phyloP scores from a whole-genome alignment of 2,329 filamentous ascomycete genomes.

The Aspergillus pseudotamarii region DNA sequence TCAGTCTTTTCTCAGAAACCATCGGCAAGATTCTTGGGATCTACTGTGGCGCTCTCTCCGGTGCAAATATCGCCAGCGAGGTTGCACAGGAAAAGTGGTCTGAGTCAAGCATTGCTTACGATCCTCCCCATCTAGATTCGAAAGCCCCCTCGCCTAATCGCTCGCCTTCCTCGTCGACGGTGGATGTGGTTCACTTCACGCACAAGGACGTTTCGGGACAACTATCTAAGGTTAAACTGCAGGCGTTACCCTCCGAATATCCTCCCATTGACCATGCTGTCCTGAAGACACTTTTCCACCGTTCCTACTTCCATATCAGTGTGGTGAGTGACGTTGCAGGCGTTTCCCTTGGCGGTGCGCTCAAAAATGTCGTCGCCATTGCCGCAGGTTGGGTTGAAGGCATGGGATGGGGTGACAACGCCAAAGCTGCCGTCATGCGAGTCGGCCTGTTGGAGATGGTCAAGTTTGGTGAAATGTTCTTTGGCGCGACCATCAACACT shows the following conservation, averaged over 20 bases:
- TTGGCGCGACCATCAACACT: slow-evolving; percentile 75
- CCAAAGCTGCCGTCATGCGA: slow-evolving; percentile 98
- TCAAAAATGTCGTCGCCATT: slow-evolving; percentile 96
- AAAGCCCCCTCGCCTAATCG: slow-evolving; percentile 66
- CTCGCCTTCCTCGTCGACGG: slow-evolving; percentile 55
- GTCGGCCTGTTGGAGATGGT: slow-evolving; percentile 96
- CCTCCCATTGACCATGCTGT: slow-evolving; percentile 82
- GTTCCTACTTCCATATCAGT: slow-evolving; percentile 95
- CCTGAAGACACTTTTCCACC: slow-evolving; percentile 85
- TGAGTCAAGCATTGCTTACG: slow-evolving; percentile 95
- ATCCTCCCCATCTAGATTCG: slow-evolving; percentile 86
- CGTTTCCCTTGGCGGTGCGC: slow-evolving; percentile 87
- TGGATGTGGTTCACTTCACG: slow-evolving; percentile 55
- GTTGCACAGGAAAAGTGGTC: slow-evolving; percentile 96
- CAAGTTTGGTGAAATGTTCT: slow-evolving; percentile 92
- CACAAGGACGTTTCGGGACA: slow-evolving; percentile 72
- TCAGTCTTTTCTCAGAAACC: slow-evolving; percentile 90
- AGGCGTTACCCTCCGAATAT: slow-evolving; percentile 77
- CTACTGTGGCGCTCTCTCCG: slow-evolving; percentile 93
- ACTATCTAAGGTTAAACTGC: slow-evolving; percentile 69
- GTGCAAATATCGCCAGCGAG: slow-evolving; percentile 94
- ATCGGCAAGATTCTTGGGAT: slow-evolving; percentile 91
- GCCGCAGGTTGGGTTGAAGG: slow-evolving; percentile 95
- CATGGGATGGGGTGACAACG: slow-evolving; percentile 96
- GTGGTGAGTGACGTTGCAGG: slow-evolving; percentile 95